phyloP scores from a whole-genome alignment of 148 eudicot genomes.

The Persicaria maculosa region DNA sequence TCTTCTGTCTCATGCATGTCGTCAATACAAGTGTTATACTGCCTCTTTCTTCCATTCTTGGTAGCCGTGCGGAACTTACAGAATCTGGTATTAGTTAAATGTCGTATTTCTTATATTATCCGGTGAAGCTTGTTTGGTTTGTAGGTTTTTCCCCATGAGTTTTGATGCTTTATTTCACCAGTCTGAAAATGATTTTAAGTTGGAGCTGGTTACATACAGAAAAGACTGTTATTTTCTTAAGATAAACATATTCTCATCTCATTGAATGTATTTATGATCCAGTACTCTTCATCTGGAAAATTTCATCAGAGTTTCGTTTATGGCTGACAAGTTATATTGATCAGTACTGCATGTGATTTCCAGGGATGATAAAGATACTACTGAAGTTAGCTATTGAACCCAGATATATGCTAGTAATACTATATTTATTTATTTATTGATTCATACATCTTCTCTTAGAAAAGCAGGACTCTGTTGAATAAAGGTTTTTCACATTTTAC shows the following conservation, averaged over 20 bases:
- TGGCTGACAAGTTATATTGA: not conserved
- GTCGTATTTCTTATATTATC: not conserved
- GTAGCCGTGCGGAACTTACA: not conserved
- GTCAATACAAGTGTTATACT: not conserved
- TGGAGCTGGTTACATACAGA: not conserved
- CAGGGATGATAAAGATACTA: too few relatives aligned
- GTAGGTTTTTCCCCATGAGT: not conserved
- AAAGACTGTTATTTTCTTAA: not conserved
- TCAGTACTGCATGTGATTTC: not conserved
- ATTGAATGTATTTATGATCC: not conserved
- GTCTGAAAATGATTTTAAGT: not conserved
- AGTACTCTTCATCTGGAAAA: not conserved
- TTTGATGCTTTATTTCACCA: not conserved
- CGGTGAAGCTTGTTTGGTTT: not conserved
- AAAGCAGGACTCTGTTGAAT: not conserved
- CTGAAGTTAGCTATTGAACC: too few relatives aligned
- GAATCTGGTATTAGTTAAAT: not conserved
- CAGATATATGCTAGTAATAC: not conserved
- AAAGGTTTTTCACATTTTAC: not conserved
- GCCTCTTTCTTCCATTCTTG: conserved; percentile 8
- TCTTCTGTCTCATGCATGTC: not conserved
- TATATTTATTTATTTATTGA: not conserved
- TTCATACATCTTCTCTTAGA: too few relatives aligned
- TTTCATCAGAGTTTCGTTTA: not conserved
- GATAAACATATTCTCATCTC: not conserved